Base-by-base conservation (phyloP, 2,329 filamentous ascomycete genomes). In the Amauroascus niger region DNA sequence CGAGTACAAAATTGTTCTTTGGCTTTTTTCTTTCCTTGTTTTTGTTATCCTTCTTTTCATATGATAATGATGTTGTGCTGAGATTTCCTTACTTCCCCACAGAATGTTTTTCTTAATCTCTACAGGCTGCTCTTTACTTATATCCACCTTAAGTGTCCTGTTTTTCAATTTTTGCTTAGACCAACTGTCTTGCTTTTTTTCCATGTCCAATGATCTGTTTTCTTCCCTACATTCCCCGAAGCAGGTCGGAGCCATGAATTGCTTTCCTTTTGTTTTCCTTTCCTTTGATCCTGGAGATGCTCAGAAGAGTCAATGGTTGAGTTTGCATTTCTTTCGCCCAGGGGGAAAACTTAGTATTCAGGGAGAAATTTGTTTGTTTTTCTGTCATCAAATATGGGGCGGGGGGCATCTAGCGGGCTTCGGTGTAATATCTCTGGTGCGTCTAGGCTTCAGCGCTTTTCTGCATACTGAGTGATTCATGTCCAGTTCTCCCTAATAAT, bases 11-110 rank as follows among this genome's bases (percentile, higher is more conserved):
- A 13, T 35, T 35, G 35, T 35, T 44, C 6, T 28, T 20, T 44
- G 14, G n/a, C 16, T 14, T 49, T 45, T 67, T 55, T 65, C 62
- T 61, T 62, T 4, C 5, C 9, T 30, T 26, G 13, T 13, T 26
- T 43, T 26, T 13, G 2, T n/a, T 43, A 2, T 11, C 8, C 24
- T 22, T n/a, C 39, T 24, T 13, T 44, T 30, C 6, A 28, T 35
- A 24, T 48, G 28, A 35, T 48, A 18, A 33, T 35, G 45, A 48
- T 35, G 20, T 35, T 6, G 32, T 11, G 18, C 9, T 37, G 32
- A n/a, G 32, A 22, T 35, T 13, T 24, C 11, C 11, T 41, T 41
- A 13, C 18, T 24, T 24, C 13, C 11, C 13, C 2, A 16, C 44
- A 33, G 30, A 46, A n/a, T 32, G 14, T 32, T 32, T 46, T n/a